These are phyloP conservation scores for Eragrostis nindensis DNA, from an alignment of 176 grass and related monocot genomes.

Conservation along the genomic window DNA sequence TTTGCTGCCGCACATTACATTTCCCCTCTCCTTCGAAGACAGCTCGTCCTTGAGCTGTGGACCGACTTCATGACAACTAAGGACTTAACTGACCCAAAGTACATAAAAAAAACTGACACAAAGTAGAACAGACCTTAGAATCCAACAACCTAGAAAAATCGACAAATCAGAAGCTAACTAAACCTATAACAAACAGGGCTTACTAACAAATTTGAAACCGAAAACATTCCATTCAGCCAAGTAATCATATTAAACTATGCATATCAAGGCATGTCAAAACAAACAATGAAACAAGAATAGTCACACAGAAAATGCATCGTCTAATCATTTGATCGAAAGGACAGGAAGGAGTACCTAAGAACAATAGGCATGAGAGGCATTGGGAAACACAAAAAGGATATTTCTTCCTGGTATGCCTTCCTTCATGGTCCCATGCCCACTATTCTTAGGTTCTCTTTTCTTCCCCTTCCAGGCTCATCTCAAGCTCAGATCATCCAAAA, in stretches of 20 bases:
- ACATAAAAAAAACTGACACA: no score
- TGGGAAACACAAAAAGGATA: conserved; percentile 6
- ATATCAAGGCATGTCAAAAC: background rate
- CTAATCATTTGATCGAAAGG: background rate
- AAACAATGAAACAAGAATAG: background rate
- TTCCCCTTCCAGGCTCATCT: conserved; percentile 21
- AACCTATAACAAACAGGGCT: background rate
- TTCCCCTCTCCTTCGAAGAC: no score
- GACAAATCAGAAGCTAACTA: background rate
- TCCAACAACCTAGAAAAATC: background rate
- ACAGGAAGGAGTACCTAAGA: conserved; percentile 28
- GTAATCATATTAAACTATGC: background rate
- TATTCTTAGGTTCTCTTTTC: conserved; percentile 19
- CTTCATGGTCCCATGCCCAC: conserved; percentile 31
- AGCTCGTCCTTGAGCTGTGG: no score
- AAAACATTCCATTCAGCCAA: background rate
- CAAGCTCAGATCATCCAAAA: conserved; percentile 5
- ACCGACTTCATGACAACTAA: no score
- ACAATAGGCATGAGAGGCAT: conserved; percentile 36
- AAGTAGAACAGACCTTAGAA: background rate
- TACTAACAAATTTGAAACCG: background rate
- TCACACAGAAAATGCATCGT: background rate
- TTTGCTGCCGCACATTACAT: no score
- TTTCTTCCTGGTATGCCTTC: background rate
- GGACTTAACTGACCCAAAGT: no score